Evolutionary conservation across 805 yeast species (phyloP), one percentile per base, ranked within the genome.

Genomic region (Kuraishia capsulata): DNA sequence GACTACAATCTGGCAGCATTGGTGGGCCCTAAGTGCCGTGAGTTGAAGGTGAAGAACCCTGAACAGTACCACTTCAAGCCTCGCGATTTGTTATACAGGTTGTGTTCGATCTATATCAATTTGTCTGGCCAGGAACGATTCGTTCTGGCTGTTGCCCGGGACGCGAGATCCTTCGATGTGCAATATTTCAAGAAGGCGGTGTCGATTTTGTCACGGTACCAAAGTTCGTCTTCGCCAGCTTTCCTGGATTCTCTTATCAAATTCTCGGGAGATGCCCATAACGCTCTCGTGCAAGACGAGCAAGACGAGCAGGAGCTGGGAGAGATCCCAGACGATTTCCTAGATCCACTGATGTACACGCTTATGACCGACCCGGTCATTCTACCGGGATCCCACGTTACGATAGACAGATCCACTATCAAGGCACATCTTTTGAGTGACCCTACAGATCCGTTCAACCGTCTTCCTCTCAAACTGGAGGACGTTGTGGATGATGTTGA

Each of bases 281-380:
- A 58, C 30, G 72, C 76, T 37, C 73, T 76, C 51, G 49, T 66
- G 23, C 64, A 64, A 11, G 90, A 83, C 43, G 94, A 82, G 47
- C 84, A 77, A 44, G 95, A 86, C 53, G 97, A 90, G 45, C 53
- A 76, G 44, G 96, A 87, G 54, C 68, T 86, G 48, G 97, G 95
- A 20, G 98, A 92, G 38, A 73, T 85, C 14, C 99, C 99, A 1
- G 98, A 92, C 55, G 97, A 92, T 57, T 92, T 81, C 54, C 72
- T 92, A 49, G 99, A 92, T 65, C 99, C 99, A 11, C 73, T 92
- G 50, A 90, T 92, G 97, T 92, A 70, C 58, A 85, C 96, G 1
- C 56, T 92, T 36, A 92, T 92, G 98, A 83, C 79, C 48, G 95
- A 92, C 56, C 99, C 99, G 0, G 98, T 92, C 4, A 81, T 73